A percentile compares a stretch with the other conserved stretches of the same genome.
Evolutionary conservation across 1,284 basidiomycete genomes (phyloP).

Genomic region (Leccinum angustisporum): DNA sequence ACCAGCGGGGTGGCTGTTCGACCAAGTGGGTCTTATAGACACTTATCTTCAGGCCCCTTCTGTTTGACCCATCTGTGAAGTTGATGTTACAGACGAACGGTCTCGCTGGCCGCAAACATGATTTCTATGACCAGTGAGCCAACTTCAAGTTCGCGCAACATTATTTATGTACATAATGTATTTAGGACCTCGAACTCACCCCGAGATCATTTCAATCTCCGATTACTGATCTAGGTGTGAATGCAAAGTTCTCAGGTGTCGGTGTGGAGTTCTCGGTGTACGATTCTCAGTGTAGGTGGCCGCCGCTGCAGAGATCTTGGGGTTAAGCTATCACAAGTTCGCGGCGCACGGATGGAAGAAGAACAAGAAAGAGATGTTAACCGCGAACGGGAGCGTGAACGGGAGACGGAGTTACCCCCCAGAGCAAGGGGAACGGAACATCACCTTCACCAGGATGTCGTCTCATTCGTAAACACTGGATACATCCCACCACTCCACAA

Average conservation of each 20-base stretch:
- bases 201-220: too few species aligned
- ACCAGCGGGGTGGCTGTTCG: slow-evolving; percentile 5
- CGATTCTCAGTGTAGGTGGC: too few species aligned
- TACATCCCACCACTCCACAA: not conserved
- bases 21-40: not conserved
- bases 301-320: too few species aligned
- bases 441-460: not conserved
- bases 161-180: not conserved
- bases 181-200: too few species aligned
- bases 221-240: too few species aligned
- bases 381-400: not conserved
- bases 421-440: not conserved
- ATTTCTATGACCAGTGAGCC: slow-evolving; percentile 8
- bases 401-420: not conserved
- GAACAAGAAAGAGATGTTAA: not conserved
- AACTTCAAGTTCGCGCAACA: too few species aligned
- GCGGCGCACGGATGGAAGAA: not conserved
- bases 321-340: not conserved
- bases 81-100: slow-evolving; percentile 5
- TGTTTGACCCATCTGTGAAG: not conserved
- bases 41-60: too few species aligned
- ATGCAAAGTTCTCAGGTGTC: too few species aligned
- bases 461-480: not conserved
- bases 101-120: slow-evolving; percentile 5
- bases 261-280: too few species aligned